Evolutionary conservation across 2,329 filamentous ascomycete species (phyloP).

Genomic region (Xylaria multiplex): DNA sequence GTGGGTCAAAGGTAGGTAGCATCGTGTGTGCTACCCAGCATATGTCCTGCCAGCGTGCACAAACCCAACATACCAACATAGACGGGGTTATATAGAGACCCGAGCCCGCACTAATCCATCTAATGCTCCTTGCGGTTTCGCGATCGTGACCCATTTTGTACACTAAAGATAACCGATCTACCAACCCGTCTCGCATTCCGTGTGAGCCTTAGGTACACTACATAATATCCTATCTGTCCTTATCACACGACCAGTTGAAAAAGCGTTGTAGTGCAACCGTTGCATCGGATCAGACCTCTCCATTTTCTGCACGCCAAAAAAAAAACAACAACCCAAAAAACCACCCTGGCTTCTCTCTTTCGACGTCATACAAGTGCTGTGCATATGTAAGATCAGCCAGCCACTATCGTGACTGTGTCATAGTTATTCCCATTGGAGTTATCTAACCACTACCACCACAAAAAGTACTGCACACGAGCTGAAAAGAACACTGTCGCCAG

Average conservation of each 20-base stretch:
- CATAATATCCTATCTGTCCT: too few species aligned
- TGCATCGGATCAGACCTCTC: conserved; percentile 1
- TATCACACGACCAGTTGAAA: not conserved
- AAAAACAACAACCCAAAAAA: not conserved
- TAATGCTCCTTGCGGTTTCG: not conserved
- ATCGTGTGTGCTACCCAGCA: not conserved
- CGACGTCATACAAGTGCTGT: conserved; percentile 10
- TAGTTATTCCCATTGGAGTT: not conserved
- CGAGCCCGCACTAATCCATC: not conserved
- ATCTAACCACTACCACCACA: not conserved
- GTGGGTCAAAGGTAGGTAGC: not conserved
- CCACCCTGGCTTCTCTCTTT: not conserved
- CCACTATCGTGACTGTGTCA: conserved; percentile 1
- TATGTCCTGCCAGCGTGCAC: not conserved
- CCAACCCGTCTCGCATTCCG: not conserved
- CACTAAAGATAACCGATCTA: not conserved
- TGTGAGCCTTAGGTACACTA: too few species aligned
- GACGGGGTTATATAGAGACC: too few species aligned
- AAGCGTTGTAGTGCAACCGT: not conserved
- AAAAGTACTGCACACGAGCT: not conserved
- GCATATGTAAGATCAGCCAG: conserved; percentile 1
- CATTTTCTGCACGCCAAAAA: conserved; percentile 1
- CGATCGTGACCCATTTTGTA: not conserved
- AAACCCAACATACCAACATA: not conserved
- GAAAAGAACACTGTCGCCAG: not conserved